Evolutionary conservation across 2,329 filamentous ascomycete species (phyloP), one percentile per base, ranked within the genome.

Genomic region (Botryotinia convoluta): DNA sequence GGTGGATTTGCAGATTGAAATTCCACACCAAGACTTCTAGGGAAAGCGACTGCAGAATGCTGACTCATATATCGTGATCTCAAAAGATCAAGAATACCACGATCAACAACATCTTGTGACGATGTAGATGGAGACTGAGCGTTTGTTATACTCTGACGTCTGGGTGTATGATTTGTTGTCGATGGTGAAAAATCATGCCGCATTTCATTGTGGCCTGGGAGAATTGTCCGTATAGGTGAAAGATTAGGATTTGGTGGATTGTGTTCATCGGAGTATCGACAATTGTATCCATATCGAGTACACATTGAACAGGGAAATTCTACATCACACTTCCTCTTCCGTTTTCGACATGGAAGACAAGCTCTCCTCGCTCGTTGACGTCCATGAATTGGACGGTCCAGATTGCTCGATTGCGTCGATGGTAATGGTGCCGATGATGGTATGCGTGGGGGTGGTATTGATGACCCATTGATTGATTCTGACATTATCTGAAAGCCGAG

Each of bases 11-110:
- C 69, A 3, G 81, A 77, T 64, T 81, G 78, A 39, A 83, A 71
- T 62, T 79, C 77, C 35, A 80, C 65, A 4, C 81, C 81, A 26
- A 83, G 76, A 63, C 75, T 79, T 48, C 78, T 77, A 1, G 82
- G 80, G 57, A 82, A 82, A 10, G 81, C 81, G 65, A 82, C 77
- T 3, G 80, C 78, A 26, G 71, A 42, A 79, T 81, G 59, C 80
- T 78, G 22, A 76, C 77, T 14, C 80, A 79, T 35, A 70, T 77
- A 67, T 48, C 51, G 64, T 35, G 71, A 72, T 57, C 42, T 39
- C 39, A 72, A 35, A 45, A 51, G 71, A 39, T 72, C 71, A 22
- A 72, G 32, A 48, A 72, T 72, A 20, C 70, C 77, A 71, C 75
- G 72, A 39, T 76, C 73, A 26, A 73, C 73, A 37, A 73, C 75